Percentiles rank a stretch among this genome's conserved stretches.
Evolutionary conservation across 139 green algal species (phyloP).

Genomic region (Desmodesmus armatus): DNA sequence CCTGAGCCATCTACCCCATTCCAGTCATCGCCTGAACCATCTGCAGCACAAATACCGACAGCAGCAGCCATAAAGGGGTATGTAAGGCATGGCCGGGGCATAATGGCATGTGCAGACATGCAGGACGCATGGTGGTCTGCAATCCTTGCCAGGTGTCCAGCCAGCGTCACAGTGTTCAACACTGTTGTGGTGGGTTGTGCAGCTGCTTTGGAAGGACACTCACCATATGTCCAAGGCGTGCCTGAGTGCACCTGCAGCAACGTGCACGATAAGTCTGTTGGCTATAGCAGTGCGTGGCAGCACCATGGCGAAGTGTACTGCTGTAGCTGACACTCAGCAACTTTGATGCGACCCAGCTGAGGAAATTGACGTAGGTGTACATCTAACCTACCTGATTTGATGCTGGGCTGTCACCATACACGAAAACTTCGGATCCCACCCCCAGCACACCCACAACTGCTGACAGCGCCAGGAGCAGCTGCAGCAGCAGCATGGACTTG

Average conservation of each 20-base stretch:
- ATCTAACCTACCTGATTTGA: not conserved
- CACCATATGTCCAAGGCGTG: conserved; percentile 32
- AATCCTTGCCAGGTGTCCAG: too few species aligned
- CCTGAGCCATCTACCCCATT: not conserved
- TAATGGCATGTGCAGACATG: too few species aligned
- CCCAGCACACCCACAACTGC: not conserved
- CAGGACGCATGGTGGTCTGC: too few species aligned
- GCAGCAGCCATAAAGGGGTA: too few species aligned
- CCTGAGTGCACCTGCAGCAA: conserved; percentile 4
- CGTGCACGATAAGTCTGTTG: not conserved
- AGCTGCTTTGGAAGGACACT: not conserved
- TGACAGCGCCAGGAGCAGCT: not conserved
- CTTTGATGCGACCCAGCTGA: too few species aligned
- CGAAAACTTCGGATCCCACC: not conserved
- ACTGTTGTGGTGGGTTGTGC: not conserved
- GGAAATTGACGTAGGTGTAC: too few species aligned
- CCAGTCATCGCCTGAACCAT: conserved; percentile 10
- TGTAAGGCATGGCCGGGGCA: too few species aligned
- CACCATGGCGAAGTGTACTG: too few species aligned
- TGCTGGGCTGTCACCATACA: conserved; percentile 17
- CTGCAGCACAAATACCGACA: too few species aligned
- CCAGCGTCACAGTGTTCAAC: not conserved
- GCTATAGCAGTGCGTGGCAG: not conserved
- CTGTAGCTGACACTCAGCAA: too few species aligned
- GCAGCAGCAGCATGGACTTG: not conserved